Conservation (phyloP, 179 eudicot genomes). For the Heliamphora pulchella region DNA sequence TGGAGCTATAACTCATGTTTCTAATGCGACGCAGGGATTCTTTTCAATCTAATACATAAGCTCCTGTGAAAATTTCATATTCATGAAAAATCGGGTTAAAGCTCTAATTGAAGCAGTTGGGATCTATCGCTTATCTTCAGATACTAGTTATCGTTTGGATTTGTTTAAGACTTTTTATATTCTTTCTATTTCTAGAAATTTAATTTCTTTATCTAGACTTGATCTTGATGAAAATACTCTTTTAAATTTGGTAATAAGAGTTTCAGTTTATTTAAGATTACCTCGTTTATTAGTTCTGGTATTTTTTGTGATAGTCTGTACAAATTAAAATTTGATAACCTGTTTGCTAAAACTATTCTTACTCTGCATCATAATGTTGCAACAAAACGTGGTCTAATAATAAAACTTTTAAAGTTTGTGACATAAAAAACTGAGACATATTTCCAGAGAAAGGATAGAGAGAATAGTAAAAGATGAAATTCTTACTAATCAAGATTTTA, state of each 20-base stretch:
- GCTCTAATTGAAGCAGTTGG: slow-evolving; percentile 16
- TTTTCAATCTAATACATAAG: slow-evolving; percentile 13
- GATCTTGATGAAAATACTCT: no score
- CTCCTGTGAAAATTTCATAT: not conserved
- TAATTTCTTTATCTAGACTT: no score
- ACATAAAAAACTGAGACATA: slow-evolving; percentile 3
- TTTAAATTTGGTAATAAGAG: no score
- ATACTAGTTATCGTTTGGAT: slow-evolving; percentile 12
- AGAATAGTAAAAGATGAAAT: not conserved
- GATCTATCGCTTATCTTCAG: slow-evolving; percentile 7
- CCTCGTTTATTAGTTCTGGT: not conserved
- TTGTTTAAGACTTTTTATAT: slow-evolving; percentile 11
- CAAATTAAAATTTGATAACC: slow-evolving; percentile 8
- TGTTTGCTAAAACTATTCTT: not conserved
- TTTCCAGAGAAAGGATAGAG: not conserved
- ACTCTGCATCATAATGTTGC: no score
- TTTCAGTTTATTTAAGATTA: slow-evolving; percentile 13
- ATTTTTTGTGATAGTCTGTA: slow-evolving; percentile 11
- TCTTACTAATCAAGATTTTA: not conserved
- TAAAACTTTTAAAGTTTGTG: not conserved
- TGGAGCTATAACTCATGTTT: not conserved
- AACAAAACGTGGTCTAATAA: not conserved
- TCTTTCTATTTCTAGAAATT: no score
- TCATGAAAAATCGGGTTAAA: not conserved
- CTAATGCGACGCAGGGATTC: not conserved